Base-by-base conservation (phyloP, 23 red algal species). In the Gracilaria vermiculophylla region DNA sequence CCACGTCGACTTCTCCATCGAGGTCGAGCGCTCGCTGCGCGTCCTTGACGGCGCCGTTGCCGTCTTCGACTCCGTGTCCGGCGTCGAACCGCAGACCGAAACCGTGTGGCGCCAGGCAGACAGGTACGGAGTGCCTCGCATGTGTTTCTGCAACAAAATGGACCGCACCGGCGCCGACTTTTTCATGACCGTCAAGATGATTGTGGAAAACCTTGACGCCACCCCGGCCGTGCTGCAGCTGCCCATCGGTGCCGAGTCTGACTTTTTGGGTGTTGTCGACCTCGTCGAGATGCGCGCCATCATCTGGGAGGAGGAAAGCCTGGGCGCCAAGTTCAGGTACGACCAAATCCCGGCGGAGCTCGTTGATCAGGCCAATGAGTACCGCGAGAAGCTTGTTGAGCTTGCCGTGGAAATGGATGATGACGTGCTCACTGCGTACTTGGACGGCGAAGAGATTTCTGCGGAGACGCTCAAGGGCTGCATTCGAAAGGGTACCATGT, bases 61-160 rank as follows among this genome's bases (percentile, higher is more conserved):
- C 3, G 89, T 95, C 37, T 99, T 99, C 71, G 97, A 99, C 79
- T 91, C 89, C 24, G 97, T 99, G 2, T 90, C 90, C 9, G 97
- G 97, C 16, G 97, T 99, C 27, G 97, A 99, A 60, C 97, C 97
- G 10, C 97, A 99, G 82, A 94, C 97, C 0, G 97, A 99, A 76
- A 99, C 97, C 7, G 97, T 99, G 20, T 99, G 97, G 97, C 83
- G 97, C 21, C 97, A 99, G 66, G 97, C 97, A 44, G 78, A 99
- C 78, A 81, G 89, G 39, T 99, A 99, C 55, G 80, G 66, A 35
- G 97, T 99, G 9, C 97, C 97, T 33, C 60, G 97, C n/a, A 99
- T 99, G 86, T 99, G 97, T 66, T 99, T 99, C 58, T 85, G 83
- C 49, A 99, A 99, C 88, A 99, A 99, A 69, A 99, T 99, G 97